Evolutionary conservation across 2,329 filamentous ascomycete species (phyloP).

Genomic region (Colletotrichum musicola): DNA sequence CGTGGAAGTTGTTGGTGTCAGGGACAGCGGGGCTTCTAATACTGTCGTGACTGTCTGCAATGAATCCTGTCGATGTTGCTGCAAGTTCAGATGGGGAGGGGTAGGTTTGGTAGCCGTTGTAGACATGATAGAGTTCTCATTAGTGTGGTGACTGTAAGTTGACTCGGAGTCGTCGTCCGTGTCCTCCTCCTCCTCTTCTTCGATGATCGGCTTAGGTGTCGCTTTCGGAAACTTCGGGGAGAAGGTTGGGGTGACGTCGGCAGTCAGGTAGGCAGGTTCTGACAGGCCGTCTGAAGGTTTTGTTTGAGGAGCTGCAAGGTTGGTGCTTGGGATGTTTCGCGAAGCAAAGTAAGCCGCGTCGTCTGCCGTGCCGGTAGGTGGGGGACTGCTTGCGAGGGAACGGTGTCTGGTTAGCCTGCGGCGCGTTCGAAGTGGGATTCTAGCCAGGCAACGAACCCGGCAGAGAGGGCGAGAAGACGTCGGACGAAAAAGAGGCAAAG

Average conservation of each 20-base stretch:
- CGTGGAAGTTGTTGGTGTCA: constrained; percentile 23
- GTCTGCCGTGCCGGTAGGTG: constrained; percentile 23
- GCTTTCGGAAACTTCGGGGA: constrained; percentile 37
- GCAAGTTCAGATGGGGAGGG: constrained; percentile 66
- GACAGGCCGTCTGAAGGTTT: constrained; percentile 56
- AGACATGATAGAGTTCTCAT: constrained; percentile 58
- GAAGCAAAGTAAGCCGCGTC: constrained; percentile 44
- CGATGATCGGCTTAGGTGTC: constrained; percentile 43
- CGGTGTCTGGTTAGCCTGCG: constrained; percentile 18
- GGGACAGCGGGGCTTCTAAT: constrained; percentile 26
- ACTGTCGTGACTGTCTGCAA: constrained; percentile 44
- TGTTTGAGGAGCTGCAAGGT: constrained; percentile 60
- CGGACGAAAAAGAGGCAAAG: constrained; percentile 12
- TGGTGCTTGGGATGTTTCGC: constrained; percentile 55
- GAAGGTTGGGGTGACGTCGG: constrained; percentile 51
- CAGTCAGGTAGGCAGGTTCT: constrained; percentile 58
- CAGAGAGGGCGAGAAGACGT: background rate
- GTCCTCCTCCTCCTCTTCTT: constrained; percentile 53
- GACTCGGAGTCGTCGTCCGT: constrained; percentile 50
- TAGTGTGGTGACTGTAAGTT: constrained; percentile 50
- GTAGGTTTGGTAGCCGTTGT: constrained; percentile 63
- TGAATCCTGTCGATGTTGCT: constrained; percentile 46
- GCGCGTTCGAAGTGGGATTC: background rate
- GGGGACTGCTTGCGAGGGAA: constrained; percentile 30
- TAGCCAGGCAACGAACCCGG: constrained; percentile 14